Evolutionary conservation across 371 early-diverging fungal species (phyloP).

Genomic region (Mucor sp.): DNA sequence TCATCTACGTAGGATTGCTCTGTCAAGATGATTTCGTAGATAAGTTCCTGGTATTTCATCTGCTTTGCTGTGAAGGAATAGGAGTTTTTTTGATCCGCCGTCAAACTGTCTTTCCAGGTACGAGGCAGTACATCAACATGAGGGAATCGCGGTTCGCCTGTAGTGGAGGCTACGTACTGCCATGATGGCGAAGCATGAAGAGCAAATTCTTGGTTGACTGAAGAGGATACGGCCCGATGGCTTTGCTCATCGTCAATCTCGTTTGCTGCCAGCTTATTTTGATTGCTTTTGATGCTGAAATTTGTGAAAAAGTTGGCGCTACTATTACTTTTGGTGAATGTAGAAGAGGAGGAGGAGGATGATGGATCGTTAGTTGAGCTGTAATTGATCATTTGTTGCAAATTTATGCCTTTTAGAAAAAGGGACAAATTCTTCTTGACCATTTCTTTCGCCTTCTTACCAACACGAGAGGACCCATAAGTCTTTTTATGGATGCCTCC

Average conservation of each 20-base stretch:
- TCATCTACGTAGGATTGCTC: conserved; percentile 67
- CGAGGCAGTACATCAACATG: conserved; percentile 15
- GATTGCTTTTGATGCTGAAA: background rate
- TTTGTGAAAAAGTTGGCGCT: background rate
- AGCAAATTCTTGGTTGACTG: conserved; percentile 8
- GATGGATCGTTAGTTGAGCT: conserved; percentile 6
- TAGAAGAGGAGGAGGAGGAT: background rate
- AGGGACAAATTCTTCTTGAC: conserved; percentile 21
- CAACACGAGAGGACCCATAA: conserved; percentile 16
- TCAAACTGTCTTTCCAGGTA: conserved; percentile 29
- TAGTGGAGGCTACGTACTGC: conserved; percentile 15
- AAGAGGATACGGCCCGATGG: conserved; percentile 1
- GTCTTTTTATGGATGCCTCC: conserved; percentile 19
- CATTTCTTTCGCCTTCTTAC: conserved; percentile 18
- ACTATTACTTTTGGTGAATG: background rate
- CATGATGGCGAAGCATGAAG: conserved; percentile 15
- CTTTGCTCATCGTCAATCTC: conserved; percentile 13
- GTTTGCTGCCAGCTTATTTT: conserved; percentile 2
- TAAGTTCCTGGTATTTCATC: conserved; percentile 63
- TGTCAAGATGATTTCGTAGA: conserved; percentile 66
- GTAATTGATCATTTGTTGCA: conserved; percentile 10
- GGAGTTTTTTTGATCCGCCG: background rate
- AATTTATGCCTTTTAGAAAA: conserved; percentile 16
- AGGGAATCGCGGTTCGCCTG: conserved; percentile 5
- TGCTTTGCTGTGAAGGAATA: conserved; percentile 23